Evolutionary conservation across 2,329 filamentous ascomycete species (phyloP).

Genomic region (Colletotrichum destructivum): DNA sequence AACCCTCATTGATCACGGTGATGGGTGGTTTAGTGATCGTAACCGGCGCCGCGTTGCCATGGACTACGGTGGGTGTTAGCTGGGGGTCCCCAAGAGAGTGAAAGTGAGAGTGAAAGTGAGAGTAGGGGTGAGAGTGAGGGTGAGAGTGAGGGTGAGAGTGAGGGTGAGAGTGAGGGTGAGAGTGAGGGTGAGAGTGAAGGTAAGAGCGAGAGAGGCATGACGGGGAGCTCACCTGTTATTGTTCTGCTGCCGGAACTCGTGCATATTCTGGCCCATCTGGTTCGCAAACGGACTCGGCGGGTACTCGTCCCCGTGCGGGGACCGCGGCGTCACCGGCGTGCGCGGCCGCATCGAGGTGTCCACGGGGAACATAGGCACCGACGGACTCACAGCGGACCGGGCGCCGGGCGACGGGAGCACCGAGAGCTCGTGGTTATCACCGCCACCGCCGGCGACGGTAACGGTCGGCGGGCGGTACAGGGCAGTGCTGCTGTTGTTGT

Average conservation of each 20-base stretch:
- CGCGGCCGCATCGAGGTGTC: slow-evolving; percentile 25
- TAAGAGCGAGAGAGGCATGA: too few relatives aligned
- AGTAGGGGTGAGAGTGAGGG: too few relatives aligned
- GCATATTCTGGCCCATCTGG: slow-evolving; percentile 13
- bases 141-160: too few relatives aligned
- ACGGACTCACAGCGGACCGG: slow-evolving; percentile 32
- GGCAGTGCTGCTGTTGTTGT: neutral
- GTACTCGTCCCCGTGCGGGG: slow-evolving; percentile 5
- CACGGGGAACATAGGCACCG: slow-evolving; percentile 35
- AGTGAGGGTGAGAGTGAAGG: rapidly evolving
- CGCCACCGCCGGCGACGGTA: neutral
- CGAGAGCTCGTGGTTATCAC: slow-evolving; percentile 32
- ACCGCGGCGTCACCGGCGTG: slow-evolving; percentile 15
- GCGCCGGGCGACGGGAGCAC: slow-evolving; percentile 24
- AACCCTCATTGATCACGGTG: slow-evolving; percentile 2
- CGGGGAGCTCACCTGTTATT: slow-evolving; percentile 30
- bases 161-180: too few relatives aligned
- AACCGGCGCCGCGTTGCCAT: slow-evolving; percentile 39
- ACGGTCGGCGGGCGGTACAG: neutral
- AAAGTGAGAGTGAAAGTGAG: too few relatives aligned
- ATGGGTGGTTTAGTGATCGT: slow-evolving; percentile 26
- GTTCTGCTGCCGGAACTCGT: slow-evolving; percentile 32
- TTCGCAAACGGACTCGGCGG: slow-evolving; percentile 33
- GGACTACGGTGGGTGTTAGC: slow-evolving; percentile 10
- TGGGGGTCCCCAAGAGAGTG: neutral